Percentiles rank a stretch among this genome's conserved stretches.
Conservation (phyloP, 2,329 filamentous ascomycete genomes). For the Colletotrichum cereale region DNA sequence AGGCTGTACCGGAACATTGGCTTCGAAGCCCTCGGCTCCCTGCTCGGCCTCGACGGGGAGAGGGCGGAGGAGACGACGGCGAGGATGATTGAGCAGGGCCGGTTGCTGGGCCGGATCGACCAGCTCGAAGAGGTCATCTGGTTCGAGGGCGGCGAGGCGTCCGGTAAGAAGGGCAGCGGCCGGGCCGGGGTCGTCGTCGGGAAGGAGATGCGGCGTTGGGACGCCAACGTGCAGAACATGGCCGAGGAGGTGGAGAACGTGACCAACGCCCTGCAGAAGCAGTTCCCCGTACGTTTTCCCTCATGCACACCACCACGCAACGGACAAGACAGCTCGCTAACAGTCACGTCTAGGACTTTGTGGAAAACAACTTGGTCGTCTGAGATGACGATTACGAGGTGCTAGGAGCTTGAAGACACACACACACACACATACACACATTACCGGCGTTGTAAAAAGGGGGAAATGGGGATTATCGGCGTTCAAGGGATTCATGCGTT, state of each 20-base stretch:
- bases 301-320: neutral
- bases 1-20: constrained; percentile 82
- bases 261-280: constrained; percentile 82
- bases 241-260: constrained; percentile 92
- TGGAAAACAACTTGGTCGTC: constrained; percentile 64
- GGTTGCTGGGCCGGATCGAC: constrained; percentile 89
- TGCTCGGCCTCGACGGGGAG: constrained; percentile 83
- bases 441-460: constrained; percentile 28
- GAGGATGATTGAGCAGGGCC: constrained; percentile 94
- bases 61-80: constrained; percentile 93
- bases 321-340: neutral
- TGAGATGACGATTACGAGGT: constrained; percentile 41
- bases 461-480: constrained; percentile 13
- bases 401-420: neutral
- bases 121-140: constrained; percentile 91
- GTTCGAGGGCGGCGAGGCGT: constrained; percentile 82
- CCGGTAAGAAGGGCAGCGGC: constrained; percentile 76
- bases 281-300: constrained; percentile 73
- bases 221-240: constrained; percentile 86
- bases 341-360: constrained; percentile 61
- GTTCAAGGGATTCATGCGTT: constrained; percentile 31
- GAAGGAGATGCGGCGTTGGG: constrained; percentile 86
- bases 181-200: constrained; percentile 73
- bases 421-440: neutral
- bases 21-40: constrained; percentile 78